These are phyloP conservation scores for Ophiorrhiza pumila DNA, from an alignment of 257 asterid genomes.

Conservation along the genomic window DNA sequence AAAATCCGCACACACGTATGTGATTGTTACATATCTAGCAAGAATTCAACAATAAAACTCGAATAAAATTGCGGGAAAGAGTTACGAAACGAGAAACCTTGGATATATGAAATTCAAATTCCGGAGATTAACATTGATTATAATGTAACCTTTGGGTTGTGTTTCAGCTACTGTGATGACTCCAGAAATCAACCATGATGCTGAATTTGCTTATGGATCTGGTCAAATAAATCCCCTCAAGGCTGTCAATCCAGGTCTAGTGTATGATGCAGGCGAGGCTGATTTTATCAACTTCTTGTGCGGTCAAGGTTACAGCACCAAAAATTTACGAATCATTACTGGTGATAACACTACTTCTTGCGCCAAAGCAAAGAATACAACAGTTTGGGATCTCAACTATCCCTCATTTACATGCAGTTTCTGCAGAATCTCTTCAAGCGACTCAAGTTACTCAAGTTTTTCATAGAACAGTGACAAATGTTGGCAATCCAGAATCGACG, in stretches of 20 bases:
- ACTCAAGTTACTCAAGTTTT: constrained; percentile 25
- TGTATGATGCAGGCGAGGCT: constrained; percentile 46
- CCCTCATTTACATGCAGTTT: constrained; percentile 55
- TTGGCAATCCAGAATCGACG: constrained; percentile 47
- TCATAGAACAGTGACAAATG: constrained; percentile 52
- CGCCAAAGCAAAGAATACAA: constrained; percentile 29
- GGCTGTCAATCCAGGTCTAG: constrained; percentile 56
- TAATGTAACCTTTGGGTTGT: too few relatives aligned
- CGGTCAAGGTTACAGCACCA: constrained; percentile 62
- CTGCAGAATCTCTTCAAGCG: constrained; percentile 20
- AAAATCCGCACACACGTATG: too few relatives aligned
- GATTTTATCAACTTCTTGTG: constrained; percentile 63
- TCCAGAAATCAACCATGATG: constrained; percentile 33
- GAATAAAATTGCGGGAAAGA: too few relatives aligned
- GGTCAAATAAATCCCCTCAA: constrained; percentile 69
- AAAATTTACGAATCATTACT: constrained; percentile 38
- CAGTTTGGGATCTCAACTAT: constrained; percentile 59
- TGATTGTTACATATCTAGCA: too few relatives aligned
- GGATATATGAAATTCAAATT: too few relatives aligned
- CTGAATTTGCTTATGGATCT: constrained; percentile 65
- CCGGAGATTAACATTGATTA: too few relatives aligned
- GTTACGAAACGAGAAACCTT: too few relatives aligned
- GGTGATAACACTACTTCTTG: constrained; percentile 54
- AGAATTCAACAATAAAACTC: too few relatives aligned
- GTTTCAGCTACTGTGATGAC: constrained; percentile 45